Evolutionary conservation across 2,329 filamentous ascomycete genomes (phyloP).

Genomic region (Colletotrichum siamense): DNA sequence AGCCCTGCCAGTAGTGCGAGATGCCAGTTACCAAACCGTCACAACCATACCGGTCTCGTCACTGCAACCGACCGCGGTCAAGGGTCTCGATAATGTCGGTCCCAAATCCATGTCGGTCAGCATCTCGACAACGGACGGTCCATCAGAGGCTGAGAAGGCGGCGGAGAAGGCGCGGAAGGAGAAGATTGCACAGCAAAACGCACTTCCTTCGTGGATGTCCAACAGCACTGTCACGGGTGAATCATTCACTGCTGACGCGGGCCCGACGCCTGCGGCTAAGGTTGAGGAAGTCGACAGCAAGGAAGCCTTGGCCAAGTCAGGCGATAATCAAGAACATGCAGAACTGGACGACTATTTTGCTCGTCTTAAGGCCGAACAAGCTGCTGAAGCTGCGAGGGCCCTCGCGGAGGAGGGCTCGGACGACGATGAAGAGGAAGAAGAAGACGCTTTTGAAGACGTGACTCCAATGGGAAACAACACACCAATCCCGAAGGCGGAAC

Average conservation of each 20-base stretch:
- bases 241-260: conserved; percentile 55
- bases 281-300: conserved; percentile 54
- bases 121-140: conserved; percentile 70
- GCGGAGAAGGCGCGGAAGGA: conserved; percentile 70
- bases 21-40: conserved; percentile 61
- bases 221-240: conserved; percentile 72
- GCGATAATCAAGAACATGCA: conserved; percentile 58
- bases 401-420: conserved; percentile 30
- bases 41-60: conserved; percentile 64
- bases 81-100: conserved; percentile 69
- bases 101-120: conserved; percentile 74
- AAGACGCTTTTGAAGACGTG: conserved; percentile 57
- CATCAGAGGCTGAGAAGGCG: conserved; percentile 69
- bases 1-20: conserved; percentile 68
- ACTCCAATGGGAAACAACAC: conserved; percentile 35
- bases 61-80: conserved; percentile 69
- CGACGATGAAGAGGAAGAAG: conserved; percentile 39
- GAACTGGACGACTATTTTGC: conserved; percentile 73
- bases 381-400: conserved; percentile 43
- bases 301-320: conserved; percentile 42
- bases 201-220: conserved; percentile 74
- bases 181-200: conserved; percentile 71
- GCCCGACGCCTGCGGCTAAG: conserved; percentile 33
- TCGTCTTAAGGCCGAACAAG: conserved; percentile 67
- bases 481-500: conserved; percentile 38